These are phyloP conservation scores for Anisodus tanguticus DNA, from an alignment of 257 asterid genomes.

Conservation along the genomic window DNA sequence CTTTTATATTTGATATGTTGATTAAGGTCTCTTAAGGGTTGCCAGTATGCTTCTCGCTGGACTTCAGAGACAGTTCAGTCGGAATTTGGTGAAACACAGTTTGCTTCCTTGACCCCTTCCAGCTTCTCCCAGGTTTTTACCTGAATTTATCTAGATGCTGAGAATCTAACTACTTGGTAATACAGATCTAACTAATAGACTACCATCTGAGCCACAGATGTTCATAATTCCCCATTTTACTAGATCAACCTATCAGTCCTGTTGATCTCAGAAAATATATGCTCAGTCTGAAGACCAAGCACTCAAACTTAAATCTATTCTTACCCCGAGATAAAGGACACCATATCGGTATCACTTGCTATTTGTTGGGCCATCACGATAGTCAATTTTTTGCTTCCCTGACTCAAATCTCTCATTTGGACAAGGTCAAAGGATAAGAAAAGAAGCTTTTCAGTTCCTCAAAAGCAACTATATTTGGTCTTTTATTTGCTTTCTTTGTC, in stretches of 20 bases:
- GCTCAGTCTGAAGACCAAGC: background rate
- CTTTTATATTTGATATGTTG: background rate
- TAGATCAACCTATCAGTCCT: background rate
- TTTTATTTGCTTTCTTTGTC: background rate
- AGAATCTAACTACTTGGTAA: background rate
- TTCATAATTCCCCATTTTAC: background rate
- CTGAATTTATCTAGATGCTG: background rate
- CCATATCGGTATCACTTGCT: background rate
- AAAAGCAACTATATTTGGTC: background rate
- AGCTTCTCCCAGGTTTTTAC: background rate
- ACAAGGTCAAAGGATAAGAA: background rate
- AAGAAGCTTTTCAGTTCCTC: background rate
- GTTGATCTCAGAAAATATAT: conserved; percentile 4
- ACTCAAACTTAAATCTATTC: background rate
- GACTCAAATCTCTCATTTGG: background rate
- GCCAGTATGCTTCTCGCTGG: background rate
- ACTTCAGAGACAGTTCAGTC: background rate
- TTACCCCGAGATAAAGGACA: background rate
- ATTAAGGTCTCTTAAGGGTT: background rate
- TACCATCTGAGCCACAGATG: background rate
- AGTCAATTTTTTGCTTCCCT: background rate
- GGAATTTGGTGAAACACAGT: background rate
- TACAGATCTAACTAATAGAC: background rate
- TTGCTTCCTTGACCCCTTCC: background rate
- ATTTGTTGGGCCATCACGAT: background rate